Evolutionary conservation across 805 yeast species (phyloP).

Genomic region (Candida boidinii): DNA sequence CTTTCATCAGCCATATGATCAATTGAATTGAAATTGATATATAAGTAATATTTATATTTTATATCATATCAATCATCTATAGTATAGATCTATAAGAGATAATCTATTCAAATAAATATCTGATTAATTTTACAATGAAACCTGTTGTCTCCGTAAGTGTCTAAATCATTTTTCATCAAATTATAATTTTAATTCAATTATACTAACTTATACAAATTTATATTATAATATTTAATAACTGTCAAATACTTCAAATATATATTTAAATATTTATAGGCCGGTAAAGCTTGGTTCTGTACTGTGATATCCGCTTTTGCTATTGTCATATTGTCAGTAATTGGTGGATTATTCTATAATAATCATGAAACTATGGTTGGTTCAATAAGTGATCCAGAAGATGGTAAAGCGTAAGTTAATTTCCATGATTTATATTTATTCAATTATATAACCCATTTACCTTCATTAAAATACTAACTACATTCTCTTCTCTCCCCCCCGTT

Average conservation of each 20-base stretch:
- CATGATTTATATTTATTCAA: not conserved
- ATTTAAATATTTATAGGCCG: slow-evolving; percentile 34
- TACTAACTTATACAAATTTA: not conserved
- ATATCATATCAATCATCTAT: no score
- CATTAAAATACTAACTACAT: slow-evolving; percentile 1
- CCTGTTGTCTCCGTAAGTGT: slow-evolving; percentile 24
- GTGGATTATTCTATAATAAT: slow-evolving; percentile 66
- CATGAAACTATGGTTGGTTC: slow-evolving; percentile 95
- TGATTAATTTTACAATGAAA: no score
- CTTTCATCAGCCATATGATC: no score
- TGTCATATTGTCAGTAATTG: slow-evolving; percentile 78
- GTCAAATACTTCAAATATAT: not conserved
- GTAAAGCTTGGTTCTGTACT: slow-evolving; percentile 93
- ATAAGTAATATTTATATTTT: no score
- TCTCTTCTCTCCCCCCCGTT: slow-evolving; percentile 1
- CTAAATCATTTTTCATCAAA: not conserved
- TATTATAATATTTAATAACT: not conserved
- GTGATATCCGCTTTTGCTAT: slow-evolving; percentile 88
- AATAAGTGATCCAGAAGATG: slow-evolving; percentile 83
- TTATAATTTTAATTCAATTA: not conserved
- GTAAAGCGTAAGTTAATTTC: slow-evolving; percentile 52
- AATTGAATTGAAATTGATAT: no score
- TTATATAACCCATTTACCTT: not conserved
- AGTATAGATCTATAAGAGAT: no score
- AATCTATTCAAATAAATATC: no score